These are phyloP conservation scores for Camelina neglecta DNA, from an alignment of 345 rosid genomes.

Conservation along the genomic window DNA sequence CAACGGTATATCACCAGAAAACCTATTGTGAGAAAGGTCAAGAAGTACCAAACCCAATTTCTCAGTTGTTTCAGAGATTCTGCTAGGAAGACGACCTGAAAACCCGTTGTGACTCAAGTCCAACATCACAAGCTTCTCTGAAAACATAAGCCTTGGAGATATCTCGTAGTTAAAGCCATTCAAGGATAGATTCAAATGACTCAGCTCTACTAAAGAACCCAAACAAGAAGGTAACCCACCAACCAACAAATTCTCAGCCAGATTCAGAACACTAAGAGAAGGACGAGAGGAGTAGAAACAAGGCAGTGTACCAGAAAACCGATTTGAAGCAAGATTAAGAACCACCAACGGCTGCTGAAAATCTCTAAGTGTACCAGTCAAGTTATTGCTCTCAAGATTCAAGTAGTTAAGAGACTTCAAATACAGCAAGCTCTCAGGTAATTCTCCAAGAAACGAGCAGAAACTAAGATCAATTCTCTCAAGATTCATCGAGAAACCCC, in stretches of 20 bases:
- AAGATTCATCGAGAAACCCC: conserved; percentile 56
- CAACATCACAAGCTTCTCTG: conserved; percentile 71
- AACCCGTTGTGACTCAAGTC: conserved; percentile 85
- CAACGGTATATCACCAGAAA: conserved; percentile 74
- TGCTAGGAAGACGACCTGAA: conserved; percentile 68
- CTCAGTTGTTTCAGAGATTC: conserved; percentile 67
- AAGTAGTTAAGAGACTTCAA: conserved; percentile 62
- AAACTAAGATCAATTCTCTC: conserved; percentile 74
- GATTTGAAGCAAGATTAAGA: conserved; percentile 76
- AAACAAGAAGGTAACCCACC: conserved; percentile 96
- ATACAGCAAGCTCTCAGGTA: conserved; percentile 62
- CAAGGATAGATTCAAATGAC: conserved; percentile 68
- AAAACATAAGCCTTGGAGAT: conserved; percentile 73
- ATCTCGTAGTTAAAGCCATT: conserved; percentile 68
- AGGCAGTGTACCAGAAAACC: conserved; percentile 78
- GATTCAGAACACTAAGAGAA: conserved; percentile 60
- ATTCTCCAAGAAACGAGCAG: conserved; percentile 67
- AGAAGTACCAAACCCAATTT: conserved; percentile 80
- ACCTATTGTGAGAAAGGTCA: conserved; percentile 76
- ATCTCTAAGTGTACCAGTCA: conserved; percentile 65
- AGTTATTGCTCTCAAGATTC: conserved; percentile 66
- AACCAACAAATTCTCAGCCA: conserved; percentile 66
- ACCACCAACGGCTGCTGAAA: conserved; percentile 64
- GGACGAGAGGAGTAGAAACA: conserved; percentile 68
- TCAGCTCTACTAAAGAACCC: conserved; percentile 59